Percentiles rank a stretch among this genome's conserved stretches.
Evolutionary conservation across 1,284 basidiomycete species (phyloP).

Genomic region (Trametes hirsuta): DNA sequence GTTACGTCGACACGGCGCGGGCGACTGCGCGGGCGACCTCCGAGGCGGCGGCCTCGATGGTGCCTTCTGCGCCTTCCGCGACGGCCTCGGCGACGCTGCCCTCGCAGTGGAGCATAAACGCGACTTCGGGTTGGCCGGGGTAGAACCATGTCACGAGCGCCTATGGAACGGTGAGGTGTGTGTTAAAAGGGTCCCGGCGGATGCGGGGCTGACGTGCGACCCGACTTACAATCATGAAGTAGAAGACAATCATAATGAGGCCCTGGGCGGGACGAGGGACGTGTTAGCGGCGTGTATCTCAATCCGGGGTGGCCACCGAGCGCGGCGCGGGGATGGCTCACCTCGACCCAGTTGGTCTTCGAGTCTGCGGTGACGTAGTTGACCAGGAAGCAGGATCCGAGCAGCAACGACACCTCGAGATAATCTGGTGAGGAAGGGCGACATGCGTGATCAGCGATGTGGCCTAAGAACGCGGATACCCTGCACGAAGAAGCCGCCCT

Average conservation of each 20-base stretch:
- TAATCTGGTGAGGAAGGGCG: constrained; percentile 36
- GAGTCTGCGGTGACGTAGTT: constrained; percentile 72
- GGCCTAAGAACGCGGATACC: too few species aligned
- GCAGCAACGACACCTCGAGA: constrained; percentile 62
- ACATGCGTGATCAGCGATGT: background rate
- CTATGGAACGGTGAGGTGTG: constrained; percentile 29
- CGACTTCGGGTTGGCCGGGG: constrained; percentile 48
- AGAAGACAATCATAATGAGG: constrained; percentile 61
- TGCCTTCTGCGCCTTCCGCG: constrained; percentile 14
- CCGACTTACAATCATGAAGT: constrained; percentile 51
- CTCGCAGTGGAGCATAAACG: constrained; percentile 35
- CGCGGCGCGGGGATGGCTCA: background rate
- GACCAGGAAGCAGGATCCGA: constrained; percentile 67
- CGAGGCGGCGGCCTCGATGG: constrained; percentile 3
- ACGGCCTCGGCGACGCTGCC: constrained; percentile 28
- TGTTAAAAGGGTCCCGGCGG: background rate
- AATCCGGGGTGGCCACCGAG: too few species aligned
- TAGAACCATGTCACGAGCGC: constrained; percentile 62
- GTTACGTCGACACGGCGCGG: background rate
- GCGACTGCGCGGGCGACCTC: background rate
- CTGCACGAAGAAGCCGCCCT: too few species aligned
- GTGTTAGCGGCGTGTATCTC: background rate
- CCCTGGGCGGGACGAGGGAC: constrained; percentile 40
- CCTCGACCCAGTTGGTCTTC: constrained; percentile 68
- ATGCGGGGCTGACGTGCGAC: background rate